phyloP scores from a whole-genome alignment of 2,329 filamentous ascomycete genomes.

The Colletotrichum noveboracense region DNA sequence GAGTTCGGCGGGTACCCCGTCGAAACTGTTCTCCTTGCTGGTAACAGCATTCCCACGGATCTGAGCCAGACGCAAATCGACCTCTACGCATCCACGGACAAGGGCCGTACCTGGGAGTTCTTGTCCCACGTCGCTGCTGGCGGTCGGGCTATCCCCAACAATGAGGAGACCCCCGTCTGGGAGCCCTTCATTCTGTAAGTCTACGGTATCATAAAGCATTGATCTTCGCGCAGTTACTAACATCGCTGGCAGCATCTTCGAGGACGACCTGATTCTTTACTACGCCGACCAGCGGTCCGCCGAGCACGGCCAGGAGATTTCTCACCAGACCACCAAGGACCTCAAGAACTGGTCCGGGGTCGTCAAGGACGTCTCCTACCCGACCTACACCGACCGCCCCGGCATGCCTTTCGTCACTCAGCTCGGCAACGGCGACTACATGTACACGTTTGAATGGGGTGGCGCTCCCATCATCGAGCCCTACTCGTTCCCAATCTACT shows the following conservation, averaged over 20 bases:
- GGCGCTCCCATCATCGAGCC: conserved; percentile 40
- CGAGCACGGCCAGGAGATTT: conserved; percentile 70
- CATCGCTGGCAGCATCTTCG: conserved; percentile 57
- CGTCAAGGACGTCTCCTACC: conserved; percentile 66
- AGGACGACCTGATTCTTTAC: conserved; percentile 67
- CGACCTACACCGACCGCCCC: conserved; percentile 66
- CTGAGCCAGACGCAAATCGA: conserved; percentile 71
- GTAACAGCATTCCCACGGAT: conserved; percentile 64
- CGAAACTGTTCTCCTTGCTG: conserved; percentile 68
- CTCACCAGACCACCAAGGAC: conserved; percentile 67
- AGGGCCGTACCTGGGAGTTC: conserved; percentile 69
- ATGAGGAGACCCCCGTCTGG: conserved; percentile 74
- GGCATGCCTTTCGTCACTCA: conserved; percentile 70
- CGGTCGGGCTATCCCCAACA: conserved; percentile 65
- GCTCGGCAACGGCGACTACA: conserved; percentile 64
- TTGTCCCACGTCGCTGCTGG: conserved; percentile 69
- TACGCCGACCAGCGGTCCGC: conserved; percentile 75
- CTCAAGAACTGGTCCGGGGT: conserved; percentile 61
- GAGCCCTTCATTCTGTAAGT: conserved; percentile 67
- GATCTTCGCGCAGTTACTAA: no score
- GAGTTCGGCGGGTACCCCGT: conserved; percentile 61
- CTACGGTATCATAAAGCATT: no score
- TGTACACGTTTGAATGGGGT: conserved; percentile 70
- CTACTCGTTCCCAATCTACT: conserved; percentile 49
- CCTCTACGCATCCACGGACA: conserved; percentile 68